Percentiles rank a stretch among this genome's conserved stretches.
Conservation (phyloP, 2,329 filamentous ascomycete genomes). For the Fusarium abutilonis region DNA sequence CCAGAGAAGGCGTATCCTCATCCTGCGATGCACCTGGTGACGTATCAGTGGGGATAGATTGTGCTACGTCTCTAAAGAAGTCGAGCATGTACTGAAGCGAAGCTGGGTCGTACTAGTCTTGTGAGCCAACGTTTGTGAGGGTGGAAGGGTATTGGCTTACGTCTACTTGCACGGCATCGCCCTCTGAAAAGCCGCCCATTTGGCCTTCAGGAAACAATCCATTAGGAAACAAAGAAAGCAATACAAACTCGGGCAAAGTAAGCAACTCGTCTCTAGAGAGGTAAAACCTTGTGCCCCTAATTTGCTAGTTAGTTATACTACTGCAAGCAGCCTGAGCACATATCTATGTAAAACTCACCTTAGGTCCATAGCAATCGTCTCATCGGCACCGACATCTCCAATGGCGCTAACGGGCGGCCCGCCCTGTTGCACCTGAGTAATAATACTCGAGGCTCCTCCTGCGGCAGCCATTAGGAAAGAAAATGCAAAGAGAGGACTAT, state of each 20-base stretch:
- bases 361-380: slow-evolving; percentile 94
- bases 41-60: slow-evolving; percentile 85
- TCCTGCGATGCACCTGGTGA: slow-evolving; percentile 74
- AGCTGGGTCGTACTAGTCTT: slow-evolving; percentile 86
- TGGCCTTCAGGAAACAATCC: slow-evolving; percentile 97
- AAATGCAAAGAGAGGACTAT: slow-evolving; percentile 90
- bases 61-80: slow-evolving; percentile 95
- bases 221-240: slow-evolving; percentile 97
- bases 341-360: slow-evolving; percentile 66
- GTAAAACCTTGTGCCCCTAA: slow-evolving; percentile 90
- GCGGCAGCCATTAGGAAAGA: slow-evolving; percentile 98
- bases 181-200: slow-evolving; percentile 90
- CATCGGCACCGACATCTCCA: slow-evolving; percentile 87
- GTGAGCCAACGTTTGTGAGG: slow-evolving; percentile 15
- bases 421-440: slow-evolving; percentile 97
- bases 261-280: slow-evolving; percentile 94
- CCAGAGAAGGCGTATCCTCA: slow-evolving; percentile 71
- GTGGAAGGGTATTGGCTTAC: slow-evolving; percentile 65
- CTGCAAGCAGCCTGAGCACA: not conserved
- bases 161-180: slow-evolving; percentile 96
- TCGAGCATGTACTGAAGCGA: slow-evolving; percentile 99
- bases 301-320: slow-evolving; percentile 42
- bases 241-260: slow-evolving; percentile 95
- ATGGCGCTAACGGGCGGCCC: slow-evolving; percentile 89
- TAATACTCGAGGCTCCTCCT: slow-evolving; percentile 96